phyloP scores from a whole-genome alignment of 2,329 filamentous ascomycete species.

The Coniochaeta prunicola region DNA sequence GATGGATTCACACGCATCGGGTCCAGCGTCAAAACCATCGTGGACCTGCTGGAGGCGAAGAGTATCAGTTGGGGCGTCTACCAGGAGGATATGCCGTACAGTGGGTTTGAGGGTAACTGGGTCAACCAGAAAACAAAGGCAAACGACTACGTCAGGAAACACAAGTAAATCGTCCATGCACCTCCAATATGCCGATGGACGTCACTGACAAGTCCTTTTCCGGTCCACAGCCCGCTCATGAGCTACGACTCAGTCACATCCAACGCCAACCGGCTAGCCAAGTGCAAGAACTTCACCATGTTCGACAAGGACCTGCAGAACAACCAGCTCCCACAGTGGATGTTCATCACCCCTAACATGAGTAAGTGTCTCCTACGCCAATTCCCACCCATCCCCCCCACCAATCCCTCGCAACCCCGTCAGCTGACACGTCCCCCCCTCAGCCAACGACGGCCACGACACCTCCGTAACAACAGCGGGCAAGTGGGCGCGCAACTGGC shows the following conservation, averaged over 20 bases:
- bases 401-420: neutral
- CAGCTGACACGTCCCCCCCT: neutral
- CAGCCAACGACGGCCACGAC: constrained; percentile 20
- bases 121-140: constrained; percentile 45
- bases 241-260: constrained; percentile 21
- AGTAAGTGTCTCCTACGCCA: constrained; percentile 15
- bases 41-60: constrained; percentile 39
- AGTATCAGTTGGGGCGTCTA: constrained; percentile 43
- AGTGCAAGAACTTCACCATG: constrained; percentile 22
- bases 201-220: neutral
- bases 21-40: constrained; percentile 35
- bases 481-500: constrained; percentile 17
- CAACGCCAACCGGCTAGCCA: constrained; percentile 19
- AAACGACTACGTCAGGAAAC: constrained; percentile 57
- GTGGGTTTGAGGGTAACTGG: constrained; percentile 39
- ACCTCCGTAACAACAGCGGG: constrained; percentile 18
- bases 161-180: neutral
- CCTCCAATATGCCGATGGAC: neutral
- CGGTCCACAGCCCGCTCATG: constrained; percentile 17
- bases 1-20: constrained; percentile 41
- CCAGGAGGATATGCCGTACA: constrained; percentile 44
- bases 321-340: constrained; percentile 21
- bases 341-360: constrained; percentile 41
- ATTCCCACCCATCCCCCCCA: neutral
- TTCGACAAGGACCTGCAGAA: constrained; percentile 19